Conservation (phyloP, 306 rosid species). For the Oemleria cerasiformis region DNA sequence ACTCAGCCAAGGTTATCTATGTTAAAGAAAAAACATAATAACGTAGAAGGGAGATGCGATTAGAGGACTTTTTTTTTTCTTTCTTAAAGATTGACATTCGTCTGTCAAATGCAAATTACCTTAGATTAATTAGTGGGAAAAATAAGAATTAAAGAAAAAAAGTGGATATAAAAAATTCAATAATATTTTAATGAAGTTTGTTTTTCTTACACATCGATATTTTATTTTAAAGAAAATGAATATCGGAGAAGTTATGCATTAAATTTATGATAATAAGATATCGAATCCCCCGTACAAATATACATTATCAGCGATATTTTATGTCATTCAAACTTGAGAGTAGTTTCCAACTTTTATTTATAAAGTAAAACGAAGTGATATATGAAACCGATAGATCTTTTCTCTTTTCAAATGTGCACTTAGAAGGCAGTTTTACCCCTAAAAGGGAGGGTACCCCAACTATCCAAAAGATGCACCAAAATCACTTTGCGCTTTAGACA, state of each 20-base stretch:
- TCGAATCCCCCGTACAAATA: no score
- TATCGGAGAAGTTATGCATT: no score
- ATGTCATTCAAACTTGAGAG: no score
- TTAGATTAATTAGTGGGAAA: not conserved
- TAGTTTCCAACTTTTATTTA: not conserved
- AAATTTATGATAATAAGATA: no score
- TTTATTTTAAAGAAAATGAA: no score
- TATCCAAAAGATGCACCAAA: conserved; percentile 15
- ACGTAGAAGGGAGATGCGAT: not conserved
- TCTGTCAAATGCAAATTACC: not conserved
- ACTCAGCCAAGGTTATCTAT: not conserved
- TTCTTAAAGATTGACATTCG: no score
- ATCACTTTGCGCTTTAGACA: conserved; percentile 11
- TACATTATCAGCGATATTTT: no score
- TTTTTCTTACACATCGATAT: no score
- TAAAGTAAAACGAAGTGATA: not conserved
- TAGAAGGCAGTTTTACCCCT: not conserved
- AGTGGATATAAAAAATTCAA: no score
- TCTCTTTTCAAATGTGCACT: not conserved
- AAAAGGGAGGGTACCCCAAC: conserved; percentile 17
- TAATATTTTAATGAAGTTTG: no score
- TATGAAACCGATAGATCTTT: not conserved
- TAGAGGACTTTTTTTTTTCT: not conserved
- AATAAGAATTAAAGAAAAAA: no score
- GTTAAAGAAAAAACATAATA: no score